Evolutionary conservation across 2,329 filamentous ascomycete genomes (phyloP).

Genomic region (Mariannaea elegans): DNA sequence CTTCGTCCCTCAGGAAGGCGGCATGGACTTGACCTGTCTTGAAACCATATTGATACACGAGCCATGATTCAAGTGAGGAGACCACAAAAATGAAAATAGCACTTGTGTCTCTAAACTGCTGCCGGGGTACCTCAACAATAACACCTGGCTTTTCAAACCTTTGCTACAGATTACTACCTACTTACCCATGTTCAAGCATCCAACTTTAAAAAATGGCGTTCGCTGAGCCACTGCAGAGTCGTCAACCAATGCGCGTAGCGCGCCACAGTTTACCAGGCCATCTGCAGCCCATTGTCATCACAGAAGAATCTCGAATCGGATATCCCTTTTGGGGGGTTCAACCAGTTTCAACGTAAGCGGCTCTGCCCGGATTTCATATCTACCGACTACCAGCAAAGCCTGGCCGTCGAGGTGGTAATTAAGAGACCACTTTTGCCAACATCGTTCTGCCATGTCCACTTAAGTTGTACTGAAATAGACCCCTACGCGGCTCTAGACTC

Average conservation of each 20-base stretch:
- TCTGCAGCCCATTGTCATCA: not conserved
- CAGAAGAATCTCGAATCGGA: not conserved
- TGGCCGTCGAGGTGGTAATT: not conserved
- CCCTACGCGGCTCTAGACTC: too few relatives aligned
- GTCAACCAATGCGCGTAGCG: slow-evolving; percentile 28
- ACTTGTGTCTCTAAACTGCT: not conserved
- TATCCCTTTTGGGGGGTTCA: not conserved
- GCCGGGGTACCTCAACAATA: not conserved
- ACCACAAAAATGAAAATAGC: not conserved
- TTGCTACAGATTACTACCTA: not conserved
- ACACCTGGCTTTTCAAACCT: not conserved
- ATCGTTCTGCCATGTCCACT: too few relatives aligned
- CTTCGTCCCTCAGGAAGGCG: too few relatives aligned
- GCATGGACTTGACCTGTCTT: not conserved
- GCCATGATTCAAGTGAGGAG: not conserved
- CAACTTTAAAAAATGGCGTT: not conserved
- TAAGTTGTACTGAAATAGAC: too few relatives aligned
- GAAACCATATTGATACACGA: slow-evolving; percentile 18
- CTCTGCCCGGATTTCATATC: slow-evolving; percentile 4
- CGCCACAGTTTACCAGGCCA: slow-evolving; percentile 12
- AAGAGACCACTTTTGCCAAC: not conserved
- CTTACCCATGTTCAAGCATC: not conserved
- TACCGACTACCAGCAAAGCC: not conserved
- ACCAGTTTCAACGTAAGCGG: slow-evolving; percentile 4
- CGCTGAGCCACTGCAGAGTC: slow-evolving; percentile 36